These are phyloP conservation scores for Oenanthe sinensis DNA, from an alignment of 129 eudicot genomes.

Conservation along the genomic window DNA sequence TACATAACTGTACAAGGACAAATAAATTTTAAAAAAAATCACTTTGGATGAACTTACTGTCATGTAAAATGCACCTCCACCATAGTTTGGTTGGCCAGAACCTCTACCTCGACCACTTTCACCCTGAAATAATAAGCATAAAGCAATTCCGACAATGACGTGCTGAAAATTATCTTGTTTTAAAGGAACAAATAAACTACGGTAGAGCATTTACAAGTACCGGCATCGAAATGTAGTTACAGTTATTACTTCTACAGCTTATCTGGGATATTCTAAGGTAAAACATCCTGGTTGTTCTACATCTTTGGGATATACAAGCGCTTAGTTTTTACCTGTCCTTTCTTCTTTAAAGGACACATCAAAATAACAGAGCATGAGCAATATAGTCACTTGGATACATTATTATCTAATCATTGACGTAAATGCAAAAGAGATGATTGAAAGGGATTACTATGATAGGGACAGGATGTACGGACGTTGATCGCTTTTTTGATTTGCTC, in stretches of 20 bases:
- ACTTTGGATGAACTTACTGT: constrained; percentile 39
- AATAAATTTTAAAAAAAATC: background rate
- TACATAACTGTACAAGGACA: background rate
- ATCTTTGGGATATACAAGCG: too few species aligned
- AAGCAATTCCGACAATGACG: constrained; percentile 10
- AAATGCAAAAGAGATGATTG: background rate
- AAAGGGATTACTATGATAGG: background rate
- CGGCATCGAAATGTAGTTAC: background rate
- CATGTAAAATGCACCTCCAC: constrained; percentile 84
- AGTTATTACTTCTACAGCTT: background rate
- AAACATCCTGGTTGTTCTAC: background rate
- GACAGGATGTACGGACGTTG: background rate
- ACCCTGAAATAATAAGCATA: constrained; percentile 37
- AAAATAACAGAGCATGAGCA: background rate
- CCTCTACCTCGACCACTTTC: constrained; percentile 38
- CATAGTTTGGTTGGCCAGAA: constrained; percentile 44
- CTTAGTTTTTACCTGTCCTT: background rate
- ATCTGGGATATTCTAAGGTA: background rate
- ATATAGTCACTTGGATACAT: background rate
- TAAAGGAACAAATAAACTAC: background rate
- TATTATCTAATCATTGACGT: background rate
- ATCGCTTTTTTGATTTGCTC: background rate
- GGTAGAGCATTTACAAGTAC: background rate
- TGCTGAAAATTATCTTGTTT: background rate
- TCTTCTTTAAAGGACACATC: background rate